These are phyloP conservation scores for Colletotrichum lupini DNA, from an alignment of 2,329 filamentous ascomycete genomes.

Conservation along the genomic window DNA sequence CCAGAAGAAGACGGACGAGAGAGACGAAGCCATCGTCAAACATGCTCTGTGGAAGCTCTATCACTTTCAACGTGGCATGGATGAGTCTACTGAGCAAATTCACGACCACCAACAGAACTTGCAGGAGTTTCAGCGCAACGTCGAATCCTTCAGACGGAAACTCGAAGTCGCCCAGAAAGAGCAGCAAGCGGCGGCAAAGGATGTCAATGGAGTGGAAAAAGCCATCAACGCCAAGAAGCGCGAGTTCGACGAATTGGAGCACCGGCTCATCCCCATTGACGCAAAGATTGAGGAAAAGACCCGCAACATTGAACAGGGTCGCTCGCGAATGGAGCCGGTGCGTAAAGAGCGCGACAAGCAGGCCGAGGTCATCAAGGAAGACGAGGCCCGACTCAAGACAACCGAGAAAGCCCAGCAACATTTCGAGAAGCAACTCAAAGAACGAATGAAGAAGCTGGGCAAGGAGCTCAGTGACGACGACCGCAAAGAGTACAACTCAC, in stretches of 20 bases:
- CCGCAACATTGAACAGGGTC: conserved; percentile 75
- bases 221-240: conserved; percentile 88
- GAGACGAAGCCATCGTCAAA: conserved; percentile 89
- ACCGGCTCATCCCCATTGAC: conserved; percentile 86
- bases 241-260: conserved; percentile 87
- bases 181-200: conserved; percentile 80
- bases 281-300: conserved; percentile 89
- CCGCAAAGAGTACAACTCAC: conserved; percentile 86
- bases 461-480: conserved; percentile 87
- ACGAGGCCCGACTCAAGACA: conserved; percentile 81
- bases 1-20: conserved; percentile 88
- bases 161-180: conserved; percentile 86
- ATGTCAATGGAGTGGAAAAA: conserved; percentile 85
- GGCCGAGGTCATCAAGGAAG: conserved; percentile 73
- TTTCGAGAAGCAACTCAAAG: conserved; percentile 89
- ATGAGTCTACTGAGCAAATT: conserved; percentile 90
- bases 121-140: conserved; percentile 89
- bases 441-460: conserved; percentile 86
- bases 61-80: conserved; percentile 93
- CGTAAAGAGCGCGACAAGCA: conserved; percentile 82
- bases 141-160: conserved; percentile 83
- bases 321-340: conserved; percentile 76
- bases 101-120: conserved; percentile 94
- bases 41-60: conserved; percentile 98
- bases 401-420: conserved; percentile 92